Base-by-base conservation (phyloP, 2,329 filamentous ascomycete species). In the Alternaria longipes region DNA sequence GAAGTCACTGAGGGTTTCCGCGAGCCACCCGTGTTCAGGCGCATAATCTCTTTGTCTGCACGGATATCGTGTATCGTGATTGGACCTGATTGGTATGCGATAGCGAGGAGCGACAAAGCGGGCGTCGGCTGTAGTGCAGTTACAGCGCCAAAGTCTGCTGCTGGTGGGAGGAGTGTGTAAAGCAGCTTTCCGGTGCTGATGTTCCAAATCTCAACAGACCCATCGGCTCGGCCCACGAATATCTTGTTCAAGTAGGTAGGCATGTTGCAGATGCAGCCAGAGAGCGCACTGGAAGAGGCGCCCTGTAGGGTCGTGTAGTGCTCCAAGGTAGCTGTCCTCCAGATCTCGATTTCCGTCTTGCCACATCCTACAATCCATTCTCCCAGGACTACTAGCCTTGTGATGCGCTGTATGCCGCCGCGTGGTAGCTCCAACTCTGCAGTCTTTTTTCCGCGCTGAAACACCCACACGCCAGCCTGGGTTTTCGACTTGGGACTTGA, bases 201-300 rank as follows among this genome's bases (percentile, higher is more conserved):
- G 75, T 99, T 99, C 94, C 95, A 99, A 52, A 99, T 97, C 75
- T 99, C 95, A 8, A 97, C 90, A 78, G 89, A 91, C 7, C 95
- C 95, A 77, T 99, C 93, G 65, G 87, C 87, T 71, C 93, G 89
- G 9, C 93, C 96, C 3, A 93, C 91, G 67, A 98, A 93, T 45
- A 99, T 87, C 80, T 99, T 99, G 84, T 99, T 99, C 62, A 99
- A 81, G 78, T 93, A 97, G 0, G 95, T 98, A 1, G 94, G 94
- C 90, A 98, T 93, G 72, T 88, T 96, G 75, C 89, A 91, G 68
- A 97, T 86, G 51, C 90, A 89, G 24, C 91, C 91, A 0, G 91
- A 93, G 59, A 97, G 88, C 67, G 89, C 83, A 68, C 89, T 90
- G 56, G 87, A 86, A 20, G 85, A 85, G 32, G 87, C 83, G 63